A percentile compares a stretch with the other conserved stretches of the same genome.
Evolutionary conservation across 257 asterid species (phyloP).

Genomic region (Eustoma russellianum): DNA sequence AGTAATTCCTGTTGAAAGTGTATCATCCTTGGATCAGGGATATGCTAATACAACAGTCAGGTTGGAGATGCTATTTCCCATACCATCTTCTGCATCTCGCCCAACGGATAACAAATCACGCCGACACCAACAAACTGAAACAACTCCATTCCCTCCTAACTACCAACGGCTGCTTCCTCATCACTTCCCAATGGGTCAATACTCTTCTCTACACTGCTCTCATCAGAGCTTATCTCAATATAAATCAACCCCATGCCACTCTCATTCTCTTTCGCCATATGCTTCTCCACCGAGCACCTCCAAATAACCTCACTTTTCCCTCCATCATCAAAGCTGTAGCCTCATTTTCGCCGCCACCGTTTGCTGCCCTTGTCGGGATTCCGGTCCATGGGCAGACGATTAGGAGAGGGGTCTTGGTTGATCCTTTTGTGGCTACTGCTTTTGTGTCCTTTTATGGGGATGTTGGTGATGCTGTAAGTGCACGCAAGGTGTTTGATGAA

Average conservation of each 20-base stretch:
- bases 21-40: too few relatives aligned
- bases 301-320: slow-evolving; percentile 77
- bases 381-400: slow-evolving; percentile 54
- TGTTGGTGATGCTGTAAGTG: slow-evolving; percentile 34
- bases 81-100: slow-evolving; percentile 43
- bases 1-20: too few relatives aligned
- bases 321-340: slow-evolving; percentile 52
- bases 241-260: slow-evolving; percentile 36
- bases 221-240: slow-evolving; percentile 47
- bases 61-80: slow-evolving; percentile 10
- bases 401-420: slow-evolving; percentile 50
- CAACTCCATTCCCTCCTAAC: slow-evolving; percentile 54
- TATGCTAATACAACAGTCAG: too few relatives aligned
- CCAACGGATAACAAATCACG: slow-evolving; percentile 28
- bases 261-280: slow-evolving; percentile 50
- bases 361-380: slow-evolving; percentile 21
- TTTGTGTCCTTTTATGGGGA: slow-evolving; percentile 49
- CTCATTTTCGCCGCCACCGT: slow-evolving; percentile 19
- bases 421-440: slow-evolving; percentile 66
- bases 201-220: slow-evolving; percentile 75
- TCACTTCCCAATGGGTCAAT: slow-evolving; percentile 54
- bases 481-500: slow-evolving; percentile 53
- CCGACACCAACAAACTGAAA: slow-evolving; percentile 26
- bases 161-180: slow-evolving; percentile 47
- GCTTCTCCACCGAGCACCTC: slow-evolving; percentile 62